Base-by-base conservation (phyloP, 768 basidiomycete genomes). In the Bullera alba region DNA sequence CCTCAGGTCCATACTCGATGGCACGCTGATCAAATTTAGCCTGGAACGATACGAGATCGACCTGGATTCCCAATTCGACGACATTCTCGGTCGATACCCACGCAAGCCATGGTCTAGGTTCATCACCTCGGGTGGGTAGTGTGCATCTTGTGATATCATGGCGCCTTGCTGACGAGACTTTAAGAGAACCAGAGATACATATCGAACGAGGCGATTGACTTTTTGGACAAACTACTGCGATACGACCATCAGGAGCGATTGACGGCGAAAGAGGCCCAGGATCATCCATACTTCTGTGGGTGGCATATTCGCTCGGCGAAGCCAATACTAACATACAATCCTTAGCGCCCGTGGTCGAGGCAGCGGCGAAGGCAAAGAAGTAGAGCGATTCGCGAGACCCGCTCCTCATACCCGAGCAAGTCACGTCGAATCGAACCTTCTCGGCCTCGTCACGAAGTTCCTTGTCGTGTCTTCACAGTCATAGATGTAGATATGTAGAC, bases 181-280 rank as follows among this genome's bases (percentile, higher is more conserved):
- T 32, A 52, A 57, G 73, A 74, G 71, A 95, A 95, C 69, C 90
- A 93, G 72, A 82, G 90, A 51, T 95, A 87, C 74, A 90, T 96
- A 63, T 88, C 89, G 21, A 96, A 90, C 69, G 93, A 96, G 65
- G 93, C 91, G 28, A 87, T 96, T 63, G 92, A 95, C 76, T 84
- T 96, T 66, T 75, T 97, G 54, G 93, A 97, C 75, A 91, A 91
- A 75, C 79, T 97, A 29, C 79, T 95, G 69, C 84, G 89, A 46
- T 97, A 96, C 73, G 93, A 97, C 70, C 93, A 97, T 69, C 91
- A 95, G 76, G 91, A 93, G 69, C 83, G 93, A 47, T 77, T 96
- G 51, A 97, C 93, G 5, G 93, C 93, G 45, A 82, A 83, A 56
- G 93, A 97, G 73, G 88, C 89, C 5, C 90, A 93, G 70, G 78